Conservation (phyloP, 306 rosid genomes). For the Benincasa hispida region DNA sequence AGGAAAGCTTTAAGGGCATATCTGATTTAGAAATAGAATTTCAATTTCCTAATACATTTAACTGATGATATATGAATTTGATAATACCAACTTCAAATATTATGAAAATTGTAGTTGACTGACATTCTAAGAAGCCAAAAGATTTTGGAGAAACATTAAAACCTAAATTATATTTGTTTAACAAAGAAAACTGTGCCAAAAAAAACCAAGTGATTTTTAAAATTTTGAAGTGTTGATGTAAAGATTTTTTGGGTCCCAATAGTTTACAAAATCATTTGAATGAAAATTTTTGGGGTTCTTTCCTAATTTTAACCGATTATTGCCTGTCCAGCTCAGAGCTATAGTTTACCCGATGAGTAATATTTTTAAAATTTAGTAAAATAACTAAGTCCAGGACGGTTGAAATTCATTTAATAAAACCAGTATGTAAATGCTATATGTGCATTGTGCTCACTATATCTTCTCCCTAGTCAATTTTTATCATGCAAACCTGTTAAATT, state of each 20-base stretch:
- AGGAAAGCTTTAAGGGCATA: not conserved
- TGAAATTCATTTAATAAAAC: not conserved
- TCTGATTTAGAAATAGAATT: not conserved
- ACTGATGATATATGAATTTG: not conserved
- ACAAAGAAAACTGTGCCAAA: not conserved
- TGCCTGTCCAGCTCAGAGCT: not conserved
- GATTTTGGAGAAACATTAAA: not conserved
- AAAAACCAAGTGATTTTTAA: not conserved
- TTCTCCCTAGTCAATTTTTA: not conserved
- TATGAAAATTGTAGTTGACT: not conserved
- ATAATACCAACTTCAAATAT: not conserved
- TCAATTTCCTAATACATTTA: not conserved
- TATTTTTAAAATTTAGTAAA: not conserved
- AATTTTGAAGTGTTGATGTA: not conserved
- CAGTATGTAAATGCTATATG: not conserved
- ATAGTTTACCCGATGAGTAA: not conserved
- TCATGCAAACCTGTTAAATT: not conserved
- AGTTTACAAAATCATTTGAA: not conserved
- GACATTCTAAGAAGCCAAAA: not conserved
- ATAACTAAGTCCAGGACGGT: not conserved
- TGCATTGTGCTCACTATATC: not conserved
- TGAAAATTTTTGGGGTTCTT: not conserved
- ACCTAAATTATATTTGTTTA: not conserved
- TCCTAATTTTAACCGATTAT: not conserved
- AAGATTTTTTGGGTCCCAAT: not conserved